Conservation (phyloP, 2,329 filamentous ascomycete species). For the Aspergillus amoenus region DNA sequence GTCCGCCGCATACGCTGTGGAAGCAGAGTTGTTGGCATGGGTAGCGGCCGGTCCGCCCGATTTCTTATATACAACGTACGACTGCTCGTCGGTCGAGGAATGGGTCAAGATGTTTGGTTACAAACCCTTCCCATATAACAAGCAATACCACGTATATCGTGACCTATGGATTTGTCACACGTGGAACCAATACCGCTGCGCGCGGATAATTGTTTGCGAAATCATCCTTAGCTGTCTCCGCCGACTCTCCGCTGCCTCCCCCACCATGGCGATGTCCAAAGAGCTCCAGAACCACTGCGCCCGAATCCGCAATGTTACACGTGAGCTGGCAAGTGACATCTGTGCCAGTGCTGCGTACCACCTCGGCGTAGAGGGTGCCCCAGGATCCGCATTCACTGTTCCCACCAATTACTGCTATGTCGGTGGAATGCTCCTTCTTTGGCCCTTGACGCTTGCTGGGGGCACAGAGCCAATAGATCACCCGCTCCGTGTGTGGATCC, state of each 20-base stretch:
- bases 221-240: constrained; percentile 41
- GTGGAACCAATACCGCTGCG: constrained; percentile 62
- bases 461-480: constrained; percentile 29
- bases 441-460: constrained; percentile 39
- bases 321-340: constrained; percentile 35
- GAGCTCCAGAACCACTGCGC: constrained; percentile 33
- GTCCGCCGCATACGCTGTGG: constrained; percentile 30
- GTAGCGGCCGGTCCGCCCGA: constrained; percentile 27
- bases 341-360: constrained; percentile 39
- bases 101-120: constrained; percentile 37
- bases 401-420: constrained; percentile 29
- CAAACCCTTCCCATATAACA: constrained; percentile 42
- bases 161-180: constrained; percentile 55
- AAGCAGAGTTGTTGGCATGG: constrained; percentile 36
- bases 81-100: constrained; percentile 25
- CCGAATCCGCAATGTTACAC: constrained; percentile 27
- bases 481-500: constrained; percentile 32
- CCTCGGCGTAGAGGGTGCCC: constrained; percentile 25
- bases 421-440: constrained; percentile 36
- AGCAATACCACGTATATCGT: constrained; percentile 56
- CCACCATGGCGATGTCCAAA: constrained; percentile 21
- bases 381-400: constrained; percentile 9
- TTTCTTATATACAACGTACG: constrained; percentile 28
- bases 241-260: constrained; percentile 24
- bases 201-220: constrained; percentile 55